Base-by-base conservation (phyloP, 352 stramenopile genomes). In the Pythium oligandrum region DNA sequence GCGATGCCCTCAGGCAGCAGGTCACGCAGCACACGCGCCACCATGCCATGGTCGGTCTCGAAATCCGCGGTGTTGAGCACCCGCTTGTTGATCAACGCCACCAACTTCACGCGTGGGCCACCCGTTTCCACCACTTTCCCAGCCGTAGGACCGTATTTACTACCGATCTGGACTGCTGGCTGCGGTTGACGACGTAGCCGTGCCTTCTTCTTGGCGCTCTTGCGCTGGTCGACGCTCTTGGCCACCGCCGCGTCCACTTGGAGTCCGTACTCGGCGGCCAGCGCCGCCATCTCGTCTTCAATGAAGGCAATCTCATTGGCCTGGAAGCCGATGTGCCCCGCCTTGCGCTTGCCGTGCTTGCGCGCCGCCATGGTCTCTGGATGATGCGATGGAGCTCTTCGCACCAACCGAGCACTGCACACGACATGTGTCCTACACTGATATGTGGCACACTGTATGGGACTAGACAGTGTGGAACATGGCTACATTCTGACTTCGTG, bases 241-340 rank as follows among this genome's bases (percentile, higher is more conserved):
- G 78, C 79, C 33, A 93, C 78, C 40, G 88, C 79, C 8, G 70
- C 51, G 53, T 93, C 79, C 51, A 93, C 65, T 12, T 78, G 51
- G 33, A 93, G 78, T 3, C 82, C 82, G 59, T 90, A 93, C 68
- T 93, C 82, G 48, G 71, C 70, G 10, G 82, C 82, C 17, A 90
- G 68, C 44, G 82, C 80, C 1, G 75, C 79, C 74, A 93, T 93
- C 55, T 93, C 82, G 44, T 93, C 82, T 53, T 93, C 82, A 42
- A 93, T 93, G 67, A 88, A 93, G 53, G 79, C 82, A 56, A 93
- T 88, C 54, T 93, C 79, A 51, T 55, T 66, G 12, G 70, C 60
- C 59, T 89, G 74, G 63, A 93, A 88, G 52, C 80, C 80, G 51
- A 90, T 62, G 65, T 81, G 72, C 26, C 78, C 79, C 8, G 75